phyloP scores from a whole-genome alignment of 805 yeast species.

The Saccharomyces mikatae region DNA sequence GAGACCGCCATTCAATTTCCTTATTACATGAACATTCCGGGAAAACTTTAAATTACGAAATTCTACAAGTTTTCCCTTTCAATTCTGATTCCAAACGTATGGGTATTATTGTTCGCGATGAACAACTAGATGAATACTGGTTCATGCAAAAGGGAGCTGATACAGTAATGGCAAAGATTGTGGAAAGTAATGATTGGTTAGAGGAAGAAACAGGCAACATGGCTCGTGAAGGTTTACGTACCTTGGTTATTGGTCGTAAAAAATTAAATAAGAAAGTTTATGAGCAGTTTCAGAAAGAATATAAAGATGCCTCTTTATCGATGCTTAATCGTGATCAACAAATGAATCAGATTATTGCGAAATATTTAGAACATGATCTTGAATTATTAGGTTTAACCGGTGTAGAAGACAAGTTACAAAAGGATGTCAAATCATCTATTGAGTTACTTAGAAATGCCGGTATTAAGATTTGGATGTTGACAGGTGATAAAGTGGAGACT shows the following conservation, averaged over 20 bases:
- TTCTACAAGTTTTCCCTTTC: constrained; percentile 84
- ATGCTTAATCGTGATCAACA: constrained; percentile 72
- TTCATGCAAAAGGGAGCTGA: constrained; percentile 95
- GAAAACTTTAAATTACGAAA: constrained; percentile 47
- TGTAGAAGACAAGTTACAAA: constrained; percentile 91
- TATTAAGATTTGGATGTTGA: constrained; percentile 95
- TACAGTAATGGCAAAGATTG: constrained; percentile 80
- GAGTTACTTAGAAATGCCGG: constrained; percentile 94
- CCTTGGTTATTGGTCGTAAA: constrained; percentile 88
- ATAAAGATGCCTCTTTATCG: constrained; percentile 63
- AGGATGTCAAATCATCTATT: constrained; percentile 83
- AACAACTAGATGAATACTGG: constrained; percentile 61
- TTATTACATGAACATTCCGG: constrained; percentile 56
- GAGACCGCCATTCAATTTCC: constrained; percentile 74
- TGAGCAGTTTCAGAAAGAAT: constrained; percentile 55
- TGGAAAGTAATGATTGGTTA: constrained; percentile 84
- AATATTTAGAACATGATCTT: constrained; percentile 70
- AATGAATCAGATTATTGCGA: constrained; percentile 60
- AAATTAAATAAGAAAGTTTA: constrained; percentile 46
- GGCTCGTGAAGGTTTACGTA: constrained; percentile 97
- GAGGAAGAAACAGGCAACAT: constrained; percentile 96
- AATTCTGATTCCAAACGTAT: constrained; percentile 92
- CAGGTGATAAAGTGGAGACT: constrained; percentile 98
- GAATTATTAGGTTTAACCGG: constrained; percentile 92
- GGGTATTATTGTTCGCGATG: constrained; percentile 78